Conservation (phyloP, 2,329 filamentous ascomycete genomes). For the Cladophialophora yegresii region DNA sequence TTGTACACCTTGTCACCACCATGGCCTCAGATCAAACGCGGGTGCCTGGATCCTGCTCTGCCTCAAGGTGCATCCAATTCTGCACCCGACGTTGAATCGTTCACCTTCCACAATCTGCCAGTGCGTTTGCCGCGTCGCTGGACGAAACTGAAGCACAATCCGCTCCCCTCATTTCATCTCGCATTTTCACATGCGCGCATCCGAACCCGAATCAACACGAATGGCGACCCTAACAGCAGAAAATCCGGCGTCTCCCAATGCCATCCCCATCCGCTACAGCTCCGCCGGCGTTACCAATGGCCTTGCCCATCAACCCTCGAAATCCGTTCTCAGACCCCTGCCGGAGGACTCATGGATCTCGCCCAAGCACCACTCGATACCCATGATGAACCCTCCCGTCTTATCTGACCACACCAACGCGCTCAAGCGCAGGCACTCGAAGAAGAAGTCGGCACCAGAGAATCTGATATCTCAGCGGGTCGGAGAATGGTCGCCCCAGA, state of each 20-base stretch:
- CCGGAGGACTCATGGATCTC: constrained; percentile 64
- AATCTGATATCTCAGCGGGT: constrained; percentile 14
- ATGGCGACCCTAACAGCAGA: constrained; percentile 32
- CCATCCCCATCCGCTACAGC: constrained; percentile 73
- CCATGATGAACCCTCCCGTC: constrained; percentile 9
- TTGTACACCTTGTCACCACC: constrained; percentile 5
- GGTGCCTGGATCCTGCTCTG: background rate
- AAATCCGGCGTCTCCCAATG: constrained; percentile 56
- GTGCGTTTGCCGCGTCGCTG: background rate
- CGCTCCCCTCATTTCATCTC: background rate
- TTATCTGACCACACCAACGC: constrained; percentile 27
- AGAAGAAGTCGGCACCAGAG: constrained; percentile 30
- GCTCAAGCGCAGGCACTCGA: constrained; percentile 33
- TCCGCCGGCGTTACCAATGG: constrained; percentile 57
- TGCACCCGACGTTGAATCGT: background rate
- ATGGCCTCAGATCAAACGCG: background rate
- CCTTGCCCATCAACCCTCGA: constrained; percentile 37
- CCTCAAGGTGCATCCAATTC: background rate
- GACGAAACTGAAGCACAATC: background rate
- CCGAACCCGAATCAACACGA: constrained; percentile 6
- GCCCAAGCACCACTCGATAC: constrained; percentile 39
- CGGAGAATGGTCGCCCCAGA: constrained; percentile 39
- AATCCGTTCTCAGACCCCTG: constrained; percentile 55
- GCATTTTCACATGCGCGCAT: constrained; percentile 23
- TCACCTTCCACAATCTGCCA: background rate